phyloP scores from a whole-genome alignment of 2,329 filamentous ascomycete species.

The Colletotrichum sansevieriae region DNA sequence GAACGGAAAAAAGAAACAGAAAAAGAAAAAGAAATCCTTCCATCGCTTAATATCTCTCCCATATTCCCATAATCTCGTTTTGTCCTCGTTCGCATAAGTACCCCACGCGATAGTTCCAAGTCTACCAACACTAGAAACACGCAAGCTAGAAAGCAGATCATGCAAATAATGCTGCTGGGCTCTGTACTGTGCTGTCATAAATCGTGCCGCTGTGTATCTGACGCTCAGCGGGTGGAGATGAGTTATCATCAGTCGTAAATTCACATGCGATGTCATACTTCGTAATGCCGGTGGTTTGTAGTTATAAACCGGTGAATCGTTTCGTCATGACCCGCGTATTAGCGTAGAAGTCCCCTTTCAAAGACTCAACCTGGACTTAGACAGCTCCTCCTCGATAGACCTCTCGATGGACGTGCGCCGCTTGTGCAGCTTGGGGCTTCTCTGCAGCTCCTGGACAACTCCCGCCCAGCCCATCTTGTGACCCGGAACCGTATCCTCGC shows the following conservation, averaged over 20 bases:
- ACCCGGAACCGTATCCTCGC: conserved; percentile 59
- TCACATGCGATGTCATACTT: conserved; percentile 20
- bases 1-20: background rate
- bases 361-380: conserved; percentile 50
- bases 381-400: conserved; percentile 56
- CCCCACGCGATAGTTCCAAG: too few relatives aligned
- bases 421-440: conserved; percentile 70
- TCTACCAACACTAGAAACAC: background rate
- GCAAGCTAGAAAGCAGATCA: background rate
- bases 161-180: background rate
- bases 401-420: conserved; percentile 73
- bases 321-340: conserved; percentile 12
- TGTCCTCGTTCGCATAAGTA: too few relatives aligned
- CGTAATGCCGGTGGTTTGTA: conserved; percentile 20
- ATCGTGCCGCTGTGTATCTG: background rate
- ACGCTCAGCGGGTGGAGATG: background rate
- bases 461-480: conserved; percentile 72
- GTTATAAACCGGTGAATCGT: conserved; percentile 24
- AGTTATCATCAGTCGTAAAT: background rate
- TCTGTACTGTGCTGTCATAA: background rate
- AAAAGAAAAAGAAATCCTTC: background rate
- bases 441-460: conserved; percentile 73
- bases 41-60: background rate
- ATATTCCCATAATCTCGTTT: background rate
- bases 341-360: conserved; percentile 42